Evolutionary conservation across 495 filamentous ascomycete genomes (phyloP), one percentile per base, ranked within the genome.

Genomic region (Lindgomyces ingoldianus): DNA sequence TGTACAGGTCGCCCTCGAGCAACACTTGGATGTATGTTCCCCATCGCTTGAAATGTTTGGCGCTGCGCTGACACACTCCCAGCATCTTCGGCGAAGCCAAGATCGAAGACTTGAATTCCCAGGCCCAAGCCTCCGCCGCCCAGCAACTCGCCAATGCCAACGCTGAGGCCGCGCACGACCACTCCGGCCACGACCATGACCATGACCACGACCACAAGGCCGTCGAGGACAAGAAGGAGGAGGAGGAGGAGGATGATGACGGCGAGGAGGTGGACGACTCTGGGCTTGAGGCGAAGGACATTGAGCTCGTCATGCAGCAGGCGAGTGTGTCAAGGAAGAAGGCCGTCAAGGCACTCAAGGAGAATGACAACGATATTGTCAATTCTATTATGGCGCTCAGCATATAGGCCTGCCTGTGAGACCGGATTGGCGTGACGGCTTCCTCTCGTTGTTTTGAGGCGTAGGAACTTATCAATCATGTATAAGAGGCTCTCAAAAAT

Each of bases 1-100:
- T 99, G 74, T 99, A 96, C 86, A 96, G 95, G 79, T 96, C 91
- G 42, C 93, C 94, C 67, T 88, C 87, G 77, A 96, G 89, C 87
- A 97, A 98, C 85, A 96, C 92, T 75, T 99, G 91, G 85, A 99
- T 99, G 94, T 97, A 82, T 56, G 83, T 90, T 75, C 19, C 11
- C 25, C 54, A 12, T 42, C 30, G n/a, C 51, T 42, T 16, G 1
- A n/a, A 39, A 2, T 25, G 11, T n/a, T 39, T 41, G 24, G 4
- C 26, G 55, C 16, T 44, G 45, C 29, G 30, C 48, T 60, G 49
- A 58, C 25, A 9, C n/a, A 4, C 10, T 41, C 51, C 54, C 48
- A 98, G 94, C 80, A 96, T 99, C 81, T 99, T 99, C 79, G 94
- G 94, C 77, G 94, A 99, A 83, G 95, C 95, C 76, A 99, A 99